Evolutionary conservation across 257 asterid genomes (phyloP), one percentile per base, ranked within the genome.

Genomic region (Solanum piurae): DNA sequence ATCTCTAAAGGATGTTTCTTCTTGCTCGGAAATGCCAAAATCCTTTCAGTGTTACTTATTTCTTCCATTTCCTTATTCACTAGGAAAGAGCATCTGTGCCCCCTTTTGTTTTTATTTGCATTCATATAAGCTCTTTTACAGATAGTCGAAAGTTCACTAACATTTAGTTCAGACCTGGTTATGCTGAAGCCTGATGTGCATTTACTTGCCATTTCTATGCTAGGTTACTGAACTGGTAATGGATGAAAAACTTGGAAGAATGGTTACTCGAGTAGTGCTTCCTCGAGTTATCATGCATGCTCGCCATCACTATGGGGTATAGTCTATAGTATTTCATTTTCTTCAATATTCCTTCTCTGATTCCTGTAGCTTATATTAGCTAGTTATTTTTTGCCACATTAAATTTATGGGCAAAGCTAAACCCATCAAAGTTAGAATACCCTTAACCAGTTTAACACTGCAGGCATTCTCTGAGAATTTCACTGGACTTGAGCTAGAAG

Each of bases 401-500:
- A 72, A 73, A 23, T 27, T 76, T 36, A 85, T 27, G 83, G 46
- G 77, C 44, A 69, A 72, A 38, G 69, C 72, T 40, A 74, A 73
- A 73, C 29, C 46, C 18, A 73, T 33, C 33, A 85, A 76, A 38
- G 75, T 60, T 34, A 75, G n/a, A 42, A 44, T 49, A 49, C 66
- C 82, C 42, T 82, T 92, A 25, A 72, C 58, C 55, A 58, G n/a
- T 12, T 14, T 83, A 83, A 42, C 58, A 40, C 76, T 89, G 49
- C 93, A 96, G 99, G 98, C 98, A 33, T 96, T 95, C 93, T 96
- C 98, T 21, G 95, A 90, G 90, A 96, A 96, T 93, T 93, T 96
- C 91, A 96, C 98, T 86, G 99, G 99, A 85, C 92, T 96, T 90
- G 99, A 96, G 94, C 95, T 96, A 86, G 99, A 96, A 94, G 99